Evolutionary conservation across 768 basidiomycete species (phyloP).

Genomic region (Russula sp.): DNA sequence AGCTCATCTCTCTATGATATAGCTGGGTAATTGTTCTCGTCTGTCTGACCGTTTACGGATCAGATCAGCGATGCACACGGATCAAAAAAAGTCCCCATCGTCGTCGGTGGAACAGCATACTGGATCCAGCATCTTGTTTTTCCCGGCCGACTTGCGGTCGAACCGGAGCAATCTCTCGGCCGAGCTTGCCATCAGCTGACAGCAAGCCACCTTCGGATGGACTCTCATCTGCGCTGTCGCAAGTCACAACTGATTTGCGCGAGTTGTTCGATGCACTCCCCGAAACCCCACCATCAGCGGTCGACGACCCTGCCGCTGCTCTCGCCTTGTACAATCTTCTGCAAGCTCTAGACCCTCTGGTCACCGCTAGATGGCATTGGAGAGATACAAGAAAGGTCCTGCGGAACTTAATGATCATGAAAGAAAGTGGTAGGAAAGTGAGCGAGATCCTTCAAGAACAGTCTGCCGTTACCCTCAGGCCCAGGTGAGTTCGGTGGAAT

Average conservation of each 20-base stretch:
- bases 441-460: conserved; percentile 71
- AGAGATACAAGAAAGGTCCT: conserved; percentile 87
- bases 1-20: conserved; percentile 35
- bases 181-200: conserved; percentile 14
- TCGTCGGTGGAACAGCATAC: conserved; percentile 95
- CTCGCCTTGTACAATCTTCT: conserved; percentile 68
- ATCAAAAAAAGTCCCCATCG: conserved; percentile 68
- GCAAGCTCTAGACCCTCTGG: conserved; percentile 60
- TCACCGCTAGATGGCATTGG: conserved; percentile 94
- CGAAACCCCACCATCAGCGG: conserved; percentile 54
- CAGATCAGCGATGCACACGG: conserved; percentile 75
- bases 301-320: conserved; percentile 52
- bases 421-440: conserved; percentile 58
- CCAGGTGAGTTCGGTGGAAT: conserved; percentile 46
- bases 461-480: conserved; percentile 42
- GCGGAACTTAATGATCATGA: conserved; percentile 73
- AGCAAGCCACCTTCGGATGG: conserved; percentile 28
- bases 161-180: conserved; percentile 24
- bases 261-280: conserved; percentile 58
- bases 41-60: conserved; percentile 19
- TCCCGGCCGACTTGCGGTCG: conserved; percentile 60
- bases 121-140: conserved; percentile 97
- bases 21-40: neutral
- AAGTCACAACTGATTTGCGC: conserved; percentile 48
- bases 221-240: conserved; percentile 43